Conservation (phyloP, 208 protist genomes). For the Herpetomonas samuelpessoai region DNA sequence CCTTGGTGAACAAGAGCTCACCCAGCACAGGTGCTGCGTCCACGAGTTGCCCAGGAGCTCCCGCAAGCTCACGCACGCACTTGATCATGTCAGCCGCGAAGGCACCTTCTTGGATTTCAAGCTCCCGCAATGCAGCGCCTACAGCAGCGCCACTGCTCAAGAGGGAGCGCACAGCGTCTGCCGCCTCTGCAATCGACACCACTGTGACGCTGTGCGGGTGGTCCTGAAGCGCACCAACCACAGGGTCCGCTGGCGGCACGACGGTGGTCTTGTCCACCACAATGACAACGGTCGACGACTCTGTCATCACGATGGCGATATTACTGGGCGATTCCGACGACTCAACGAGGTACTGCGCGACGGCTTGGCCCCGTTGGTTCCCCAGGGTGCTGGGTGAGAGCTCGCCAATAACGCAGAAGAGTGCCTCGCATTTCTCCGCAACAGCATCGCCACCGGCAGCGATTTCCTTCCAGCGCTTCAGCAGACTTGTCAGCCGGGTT, state of each 20-base stretch:
- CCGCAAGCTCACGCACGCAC: slow-evolving; percentile 21
- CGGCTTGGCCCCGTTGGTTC: slow-evolving; percentile 79
- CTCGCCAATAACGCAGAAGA: slow-evolving; percentile 64
- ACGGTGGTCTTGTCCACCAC: slow-evolving; percentile 23
- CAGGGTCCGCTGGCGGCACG: slow-evolving; percentile 16
- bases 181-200: slow-evolving; percentile 9
- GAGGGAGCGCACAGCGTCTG: slow-evolving; percentile 17
- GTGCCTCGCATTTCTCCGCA: slow-evolving; percentile 28
- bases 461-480: slow-evolving; percentile 37
- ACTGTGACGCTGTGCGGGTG: background rate
- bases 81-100: slow-evolving; percentile 48
- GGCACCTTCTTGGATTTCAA: slow-evolving; percentile 67
- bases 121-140: slow-evolving; percentile 65
- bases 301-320: slow-evolving; percentile 45
- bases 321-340: slow-evolving; percentile 41
- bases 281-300: slow-evolving; percentile 36
- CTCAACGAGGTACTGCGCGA: slow-evolving; percentile 79
- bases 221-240: slow-evolving; percentile 8
- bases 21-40: slow-evolving; percentile 68
- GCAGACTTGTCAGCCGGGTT: slow-evolving; percentile 27
- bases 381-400: slow-evolving; percentile 61
- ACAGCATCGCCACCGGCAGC: slow-evolving; percentile 19
- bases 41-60: slow-evolving; percentile 18
- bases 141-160: slow-evolving; percentile 31
- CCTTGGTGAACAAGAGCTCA: slow-evolving; percentile 83